These are phyloP conservation scores for Plasmodium gonderi DNA, from an alignment of 169 alveolate genomes.

Conservation along the genomic window DNA sequence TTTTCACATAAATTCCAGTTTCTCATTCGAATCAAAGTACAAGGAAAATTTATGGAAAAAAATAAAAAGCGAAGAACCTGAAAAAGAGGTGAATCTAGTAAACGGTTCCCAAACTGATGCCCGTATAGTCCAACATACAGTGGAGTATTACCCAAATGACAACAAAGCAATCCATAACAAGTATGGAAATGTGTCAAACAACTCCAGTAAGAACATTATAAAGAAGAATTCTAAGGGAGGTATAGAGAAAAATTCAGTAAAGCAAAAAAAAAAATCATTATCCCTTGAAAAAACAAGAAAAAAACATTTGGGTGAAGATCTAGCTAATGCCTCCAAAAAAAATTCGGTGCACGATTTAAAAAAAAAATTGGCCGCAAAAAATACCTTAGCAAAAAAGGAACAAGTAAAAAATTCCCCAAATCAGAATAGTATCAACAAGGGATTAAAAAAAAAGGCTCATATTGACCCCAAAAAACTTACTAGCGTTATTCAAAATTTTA, in stretches of 20 bases:
- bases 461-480: constrained; percentile 39
- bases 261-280: background rate
- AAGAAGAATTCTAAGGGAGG: background rate
- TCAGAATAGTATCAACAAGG: background rate
- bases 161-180: no score
- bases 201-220: background rate
- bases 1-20: constrained; percentile 8
- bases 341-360: constrained; percentile 14
- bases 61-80: background rate
- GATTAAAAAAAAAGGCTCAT: background rate
- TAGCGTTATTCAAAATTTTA: constrained; percentile 15
- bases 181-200: background rate
- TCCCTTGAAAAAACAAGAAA: background rate
- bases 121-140: background rate
- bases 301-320: background rate
- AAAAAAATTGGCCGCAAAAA: constrained; percentile 2
- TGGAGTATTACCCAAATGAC: background rate
- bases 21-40: constrained; percentile 51
- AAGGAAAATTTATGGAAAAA: background rate
- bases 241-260: background rate
- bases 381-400: background rate
- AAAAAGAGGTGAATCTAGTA: background rate
- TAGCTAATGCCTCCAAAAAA: background rate
- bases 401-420: background rate
- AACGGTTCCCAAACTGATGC: background rate